Conservation (phyloP, 106 monocot genomes). For the Triglochin maritima region DNA sequence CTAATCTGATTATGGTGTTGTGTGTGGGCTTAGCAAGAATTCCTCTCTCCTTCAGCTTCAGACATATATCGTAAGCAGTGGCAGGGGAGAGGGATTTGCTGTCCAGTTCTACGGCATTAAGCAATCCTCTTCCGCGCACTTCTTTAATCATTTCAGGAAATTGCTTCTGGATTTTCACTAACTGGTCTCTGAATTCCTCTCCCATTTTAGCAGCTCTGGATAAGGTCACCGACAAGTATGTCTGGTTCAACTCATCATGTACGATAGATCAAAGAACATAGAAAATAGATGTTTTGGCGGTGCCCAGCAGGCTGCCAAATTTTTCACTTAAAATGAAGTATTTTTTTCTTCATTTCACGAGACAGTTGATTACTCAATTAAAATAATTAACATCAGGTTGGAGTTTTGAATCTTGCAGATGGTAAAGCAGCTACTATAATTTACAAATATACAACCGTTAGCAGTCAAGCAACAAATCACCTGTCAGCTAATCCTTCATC, state of each 20-base stretch:
- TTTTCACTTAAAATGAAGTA: too few species aligned
- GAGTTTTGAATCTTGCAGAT: too few species aligned
- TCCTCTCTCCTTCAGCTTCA: constrained; percentile 91
- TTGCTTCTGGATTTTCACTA: constrained; percentile 41
- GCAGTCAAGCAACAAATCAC: constrained; percentile 5
- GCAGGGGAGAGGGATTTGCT: constrained; percentile 51
- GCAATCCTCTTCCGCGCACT: constrained; percentile 78
- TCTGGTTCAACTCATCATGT: background rate
- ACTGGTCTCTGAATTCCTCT: constrained; percentile 58
- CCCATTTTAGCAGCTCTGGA: constrained; percentile 76
- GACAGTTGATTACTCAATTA: too few species aligned
- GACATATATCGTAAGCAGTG: constrained; percentile 85
- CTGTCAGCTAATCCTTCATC: constrained; percentile 80
- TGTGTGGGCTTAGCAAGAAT: constrained; percentile 98
- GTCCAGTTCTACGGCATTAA: constrained; percentile 86
- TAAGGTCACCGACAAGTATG: background rate
- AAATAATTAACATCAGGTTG: too few species aligned
- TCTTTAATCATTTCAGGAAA: constrained; percentile 85
- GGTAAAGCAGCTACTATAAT: too few species aligned
- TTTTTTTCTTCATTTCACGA: too few species aligned
- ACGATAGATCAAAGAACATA: background rate
- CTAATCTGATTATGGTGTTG: constrained; percentile 86
- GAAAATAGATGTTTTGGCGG: too few species aligned
- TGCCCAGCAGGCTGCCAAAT: too few species aligned
- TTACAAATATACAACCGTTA: too few species aligned